Evolutionary conservation across 1,284 basidiomycete species (phyloP), one percentile per base, ranked within the genome.

Genomic region (Puccinia horiana): DNA sequence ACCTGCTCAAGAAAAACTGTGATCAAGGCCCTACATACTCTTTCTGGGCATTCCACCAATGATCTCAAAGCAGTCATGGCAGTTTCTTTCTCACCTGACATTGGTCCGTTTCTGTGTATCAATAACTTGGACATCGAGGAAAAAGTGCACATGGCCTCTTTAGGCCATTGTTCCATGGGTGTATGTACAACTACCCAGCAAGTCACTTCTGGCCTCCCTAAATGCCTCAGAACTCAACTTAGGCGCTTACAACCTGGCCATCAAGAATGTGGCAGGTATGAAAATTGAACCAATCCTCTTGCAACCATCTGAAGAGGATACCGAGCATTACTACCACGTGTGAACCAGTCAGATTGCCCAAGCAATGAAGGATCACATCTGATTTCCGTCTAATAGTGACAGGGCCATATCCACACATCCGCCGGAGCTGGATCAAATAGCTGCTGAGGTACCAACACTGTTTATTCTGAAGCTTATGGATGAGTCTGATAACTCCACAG

Each of bases 101-200:
- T 69, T 69, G 67, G 40, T 1, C 67, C 67, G 9, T 69, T 69
- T n/a, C 5, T 69, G 11, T 69, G 67, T 23, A 32, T 69, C 12
- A 23, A 67, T 40, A 67, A 67, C 11, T 67, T 67, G n/a, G 63
- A 67, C 35, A 67, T 67, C 8, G 4, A 67, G 23, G 63, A 67
- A n/a, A 67, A 40, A 20, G 37, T 47, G 1, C 67, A 69, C 67
- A 44, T 44, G 37, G 67, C 12, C 23, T 69, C 67, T n/a, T 11
- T 69, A 44, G 26, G 40, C 18, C 40, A 69, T 47, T 12, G 26
- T 6, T n/a, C 67, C 44, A n/a, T 44, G 67, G 67, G 67, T 37
- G 3, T 69, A 69, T 44, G 40, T 69, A 4, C 37, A 69, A 3
- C 4, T 67, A n/a, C 63, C 63, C 29, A 37, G 32, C 63, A 67